Percentiles rank a stretch among this genome's conserved stretches.
Evolutionary conservation across 2,329 filamentous ascomycete genomes (phyloP).

Genomic region (Paramyrothecium sp.): DNA sequence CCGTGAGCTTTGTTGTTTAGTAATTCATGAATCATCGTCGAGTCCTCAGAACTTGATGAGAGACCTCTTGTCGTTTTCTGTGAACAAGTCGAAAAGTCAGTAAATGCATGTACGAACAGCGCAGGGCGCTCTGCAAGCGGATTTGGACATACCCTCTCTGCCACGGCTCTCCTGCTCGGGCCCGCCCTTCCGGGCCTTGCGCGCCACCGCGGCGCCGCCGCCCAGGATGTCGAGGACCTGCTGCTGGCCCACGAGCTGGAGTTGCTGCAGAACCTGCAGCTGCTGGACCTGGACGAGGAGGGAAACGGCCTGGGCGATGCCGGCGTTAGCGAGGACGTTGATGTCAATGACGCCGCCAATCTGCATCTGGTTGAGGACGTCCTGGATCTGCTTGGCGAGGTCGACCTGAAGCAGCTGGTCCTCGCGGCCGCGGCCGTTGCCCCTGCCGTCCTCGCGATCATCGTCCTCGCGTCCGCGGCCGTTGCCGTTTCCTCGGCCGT

Average conservation of each 20-base stretch:
- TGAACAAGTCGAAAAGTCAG: too few relatives aligned
- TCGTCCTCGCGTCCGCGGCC: conserved; percentile 8
- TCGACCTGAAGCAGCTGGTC: conserved; percentile 10
- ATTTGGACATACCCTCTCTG: not conserved
- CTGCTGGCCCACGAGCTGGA: conserved; percentile 18
- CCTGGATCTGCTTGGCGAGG: conserved; percentile 15
- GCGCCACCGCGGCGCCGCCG: not conserved
- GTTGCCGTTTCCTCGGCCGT: not conserved
- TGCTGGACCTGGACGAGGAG: conserved; percentile 23
- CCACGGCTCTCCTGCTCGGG: not conserved
- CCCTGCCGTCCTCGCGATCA: not conserved
- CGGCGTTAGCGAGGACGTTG: conserved; percentile 22
- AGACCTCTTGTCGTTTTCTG: not conserved
- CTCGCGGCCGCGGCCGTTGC: conserved; percentile 9
- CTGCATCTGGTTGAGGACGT: conserved; percentile 25
- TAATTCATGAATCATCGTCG: not conserved
- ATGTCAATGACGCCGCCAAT: conserved; percentile 22
- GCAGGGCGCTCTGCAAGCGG: not conserved
- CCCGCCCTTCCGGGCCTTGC: too few relatives aligned
- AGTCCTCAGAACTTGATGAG: not conserved
- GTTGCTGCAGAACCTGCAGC: conserved; percentile 19
- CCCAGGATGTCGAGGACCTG: conserved; percentile 17
- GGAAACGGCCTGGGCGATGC: conserved; percentile 22
- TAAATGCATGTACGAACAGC: not conserved
- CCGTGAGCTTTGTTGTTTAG: not conserved